Conservation (phyloP, 2,329 filamentous ascomycete species). For the Dactylellina sp. region DNA sequence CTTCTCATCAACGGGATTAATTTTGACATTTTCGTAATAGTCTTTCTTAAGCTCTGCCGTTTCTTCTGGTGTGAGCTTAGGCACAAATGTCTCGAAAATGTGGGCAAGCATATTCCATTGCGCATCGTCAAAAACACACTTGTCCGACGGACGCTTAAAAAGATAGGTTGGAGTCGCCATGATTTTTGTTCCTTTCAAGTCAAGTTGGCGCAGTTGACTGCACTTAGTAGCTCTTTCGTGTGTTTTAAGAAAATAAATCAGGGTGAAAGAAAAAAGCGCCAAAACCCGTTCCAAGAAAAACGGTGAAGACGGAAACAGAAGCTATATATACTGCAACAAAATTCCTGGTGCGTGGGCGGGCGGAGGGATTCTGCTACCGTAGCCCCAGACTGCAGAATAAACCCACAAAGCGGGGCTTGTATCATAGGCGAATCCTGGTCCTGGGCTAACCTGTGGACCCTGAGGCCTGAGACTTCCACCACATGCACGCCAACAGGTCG, state of each 20-base stretch:
- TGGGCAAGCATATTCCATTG: slow-evolving; percentile 56
- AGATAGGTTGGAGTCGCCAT: slow-evolving; percentile 47
- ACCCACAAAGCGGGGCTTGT: background rate
- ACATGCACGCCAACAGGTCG: slow-evolving; percentile 7
- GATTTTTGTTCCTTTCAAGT: background rate
- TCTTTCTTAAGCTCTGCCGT: slow-evolving; percentile 49
- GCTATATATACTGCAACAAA: no score
- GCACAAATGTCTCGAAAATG: slow-evolving; percentile 52
- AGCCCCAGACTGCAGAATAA: no score
- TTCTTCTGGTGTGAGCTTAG: slow-evolving; percentile 46
- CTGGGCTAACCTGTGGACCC: background rate
- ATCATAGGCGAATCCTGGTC: slow-evolving; percentile 3
- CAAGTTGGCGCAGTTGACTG: background rate
- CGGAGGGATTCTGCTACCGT: no score
- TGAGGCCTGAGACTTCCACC: slow-evolving; percentile 7
- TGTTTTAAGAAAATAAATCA: no score
- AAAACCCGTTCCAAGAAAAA: no score
- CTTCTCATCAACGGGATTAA: slow-evolving; percentile 44
- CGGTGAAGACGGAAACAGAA: no score
- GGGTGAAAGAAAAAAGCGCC: no score
- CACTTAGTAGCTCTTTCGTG: background rate
- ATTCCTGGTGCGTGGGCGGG: no score
- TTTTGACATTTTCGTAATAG: slow-evolving; percentile 41
- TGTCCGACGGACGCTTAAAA: slow-evolving; percentile 52
- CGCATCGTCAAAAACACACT: slow-evolving; percentile 51